Percentiles rank a stretch among this genome's conserved stretches.
Evolutionary conservation across 2,329 filamentous ascomycete genomes (phyloP).

Genomic region (Arthrobotrys sphaeroides): DNA sequence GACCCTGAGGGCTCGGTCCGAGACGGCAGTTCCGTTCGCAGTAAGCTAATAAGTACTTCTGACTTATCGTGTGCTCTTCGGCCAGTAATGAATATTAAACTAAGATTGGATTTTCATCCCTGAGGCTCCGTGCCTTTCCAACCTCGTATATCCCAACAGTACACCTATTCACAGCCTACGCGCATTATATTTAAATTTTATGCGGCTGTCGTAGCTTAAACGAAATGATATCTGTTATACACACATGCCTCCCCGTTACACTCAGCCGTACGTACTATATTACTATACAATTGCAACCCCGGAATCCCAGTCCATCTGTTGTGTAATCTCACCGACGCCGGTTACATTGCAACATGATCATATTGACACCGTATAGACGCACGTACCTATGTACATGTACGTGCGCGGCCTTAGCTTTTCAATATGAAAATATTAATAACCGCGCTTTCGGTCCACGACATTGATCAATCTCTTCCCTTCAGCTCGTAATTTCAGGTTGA

Average conservation of each 20-base stretch:
- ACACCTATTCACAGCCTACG: background rate
- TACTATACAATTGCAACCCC: background rate
- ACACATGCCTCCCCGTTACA: too few species aligned
- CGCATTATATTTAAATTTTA: too few species aligned
- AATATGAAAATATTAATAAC: constrained; percentile 68
- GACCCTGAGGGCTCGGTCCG: constrained; percentile 1
- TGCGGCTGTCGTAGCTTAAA: background rate
- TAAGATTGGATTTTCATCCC: background rate
- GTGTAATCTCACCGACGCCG: background rate
- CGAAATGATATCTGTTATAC: background rate
- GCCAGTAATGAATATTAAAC: background rate
- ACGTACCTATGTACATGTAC: too few species aligned
- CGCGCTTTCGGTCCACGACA: constrained; percentile 69
- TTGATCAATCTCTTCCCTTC: constrained; percentile 70
- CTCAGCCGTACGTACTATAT: background rate
- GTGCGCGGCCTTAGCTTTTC: too few species aligned
- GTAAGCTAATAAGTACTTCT: too few species aligned
- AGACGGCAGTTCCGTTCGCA: too few species aligned
- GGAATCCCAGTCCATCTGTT: background rate
- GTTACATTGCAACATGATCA: background rate
- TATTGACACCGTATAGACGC: too few species aligned
- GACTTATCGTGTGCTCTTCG: too few species aligned
- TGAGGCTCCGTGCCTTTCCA: background rate
- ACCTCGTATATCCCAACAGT: background rate
- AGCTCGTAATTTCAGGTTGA: constrained; percentile 68